These are phyloP conservation scores for Aschersonia sp. DNA, from an alignment of 2,329 filamentous ascomycete genomes.

Conservation along the genomic window DNA sequence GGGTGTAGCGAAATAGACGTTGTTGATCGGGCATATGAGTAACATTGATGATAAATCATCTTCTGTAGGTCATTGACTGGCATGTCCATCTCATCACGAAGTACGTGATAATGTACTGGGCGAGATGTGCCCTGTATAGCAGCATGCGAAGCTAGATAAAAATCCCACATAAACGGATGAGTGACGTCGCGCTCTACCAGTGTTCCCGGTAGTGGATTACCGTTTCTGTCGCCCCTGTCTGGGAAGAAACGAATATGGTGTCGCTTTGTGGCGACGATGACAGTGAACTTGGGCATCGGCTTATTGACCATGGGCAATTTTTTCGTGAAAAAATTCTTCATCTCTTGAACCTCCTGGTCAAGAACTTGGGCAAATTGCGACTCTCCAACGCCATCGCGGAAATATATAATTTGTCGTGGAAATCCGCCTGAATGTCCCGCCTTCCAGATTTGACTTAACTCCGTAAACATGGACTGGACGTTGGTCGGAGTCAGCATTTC, in stretches of 20 bases:
- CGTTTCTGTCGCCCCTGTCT: constrained; percentile 52
- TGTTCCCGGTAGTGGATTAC: constrained; percentile 74
- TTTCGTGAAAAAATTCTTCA: constrained; percentile 45
- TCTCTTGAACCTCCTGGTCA: constrained; percentile 57
- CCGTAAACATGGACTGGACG: constrained; percentile 48
- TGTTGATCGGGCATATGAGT: constrained; percentile 82
- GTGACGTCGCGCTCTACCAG: constrained; percentile 83
- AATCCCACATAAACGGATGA: constrained; percentile 81
- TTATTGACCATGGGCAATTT: constrained; percentile 10
- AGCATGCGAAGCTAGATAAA: constrained; percentile 47
- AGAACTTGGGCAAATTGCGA: constrained; percentile 73
- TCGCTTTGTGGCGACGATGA: constrained; percentile 81
- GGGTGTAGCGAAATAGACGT: constrained; percentile 83
- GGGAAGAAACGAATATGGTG: constrained; percentile 94
- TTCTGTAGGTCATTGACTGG: constrained; percentile 58
- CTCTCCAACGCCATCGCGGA: constrained; percentile 85
- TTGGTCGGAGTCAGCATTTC: constrained; percentile 65
- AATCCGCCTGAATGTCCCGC: constrained; percentile 24
- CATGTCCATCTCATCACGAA: constrained; percentile 65
- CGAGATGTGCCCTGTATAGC: constrained; percentile 91
- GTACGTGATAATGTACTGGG: constrained; percentile 82
- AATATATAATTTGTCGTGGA: constrained; percentile 72
- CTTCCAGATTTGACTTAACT: constrained; percentile 52
- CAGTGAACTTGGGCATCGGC: constrained; percentile 54
- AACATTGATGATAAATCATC: constrained; percentile 90